Conservation (phyloP, 495 filamentous ascomycete species). For the Penicillium desertorum region DNA sequence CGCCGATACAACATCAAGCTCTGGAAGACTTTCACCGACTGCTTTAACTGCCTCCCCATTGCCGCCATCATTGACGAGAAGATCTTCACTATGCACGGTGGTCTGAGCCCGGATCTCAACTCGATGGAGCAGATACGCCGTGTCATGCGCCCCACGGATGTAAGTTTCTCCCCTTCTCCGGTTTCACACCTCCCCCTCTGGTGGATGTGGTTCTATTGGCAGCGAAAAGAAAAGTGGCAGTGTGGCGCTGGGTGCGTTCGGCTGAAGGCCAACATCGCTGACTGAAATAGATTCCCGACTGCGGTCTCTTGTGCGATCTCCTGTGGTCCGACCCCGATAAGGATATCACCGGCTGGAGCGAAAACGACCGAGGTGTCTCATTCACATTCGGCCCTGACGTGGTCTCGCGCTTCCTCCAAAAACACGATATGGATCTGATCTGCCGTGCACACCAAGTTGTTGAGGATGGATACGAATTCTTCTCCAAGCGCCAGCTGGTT, state of each 20-base stretch:
- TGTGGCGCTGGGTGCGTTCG: constrained; percentile 35
- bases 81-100: constrained; percentile 99
- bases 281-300: constrained; percentile 87
- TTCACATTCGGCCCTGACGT: constrained; percentile 99
- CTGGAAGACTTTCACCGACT: constrained; percentile 99
- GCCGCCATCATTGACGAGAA: constrained; percentile 99
- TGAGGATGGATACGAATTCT: constrained; percentile 99
- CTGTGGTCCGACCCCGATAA: constrained; percentile 99
- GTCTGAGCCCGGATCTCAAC: constrained; percentile 94
- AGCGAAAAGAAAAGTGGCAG: constrained; percentile 15
- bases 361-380: constrained; percentile 97
- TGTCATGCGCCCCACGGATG: constrained; percentile 98
- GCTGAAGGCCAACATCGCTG: constrained; percentile 51
- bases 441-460: constrained; percentile 99
- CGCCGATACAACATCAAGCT: constrained; percentile 99
- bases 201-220: constrained; percentile 4
- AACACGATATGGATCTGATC: constrained; percentile 99
- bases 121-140: constrained; percentile 99
- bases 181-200: constrained; percentile 7
- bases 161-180: constrained; percentile 50
- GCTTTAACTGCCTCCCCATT: constrained; percentile 99
- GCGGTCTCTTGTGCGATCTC: constrained; percentile 94
- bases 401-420: constrained; percentile 96
- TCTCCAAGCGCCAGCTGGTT: constrained; percentile 96
- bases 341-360: constrained; percentile 99